Percentiles rank a stretch among this genome's conserved stretches.
Evolutionary conservation across 2,329 filamentous ascomycete species (phyloP).

Genomic region (Fusarium palustre): DNA sequence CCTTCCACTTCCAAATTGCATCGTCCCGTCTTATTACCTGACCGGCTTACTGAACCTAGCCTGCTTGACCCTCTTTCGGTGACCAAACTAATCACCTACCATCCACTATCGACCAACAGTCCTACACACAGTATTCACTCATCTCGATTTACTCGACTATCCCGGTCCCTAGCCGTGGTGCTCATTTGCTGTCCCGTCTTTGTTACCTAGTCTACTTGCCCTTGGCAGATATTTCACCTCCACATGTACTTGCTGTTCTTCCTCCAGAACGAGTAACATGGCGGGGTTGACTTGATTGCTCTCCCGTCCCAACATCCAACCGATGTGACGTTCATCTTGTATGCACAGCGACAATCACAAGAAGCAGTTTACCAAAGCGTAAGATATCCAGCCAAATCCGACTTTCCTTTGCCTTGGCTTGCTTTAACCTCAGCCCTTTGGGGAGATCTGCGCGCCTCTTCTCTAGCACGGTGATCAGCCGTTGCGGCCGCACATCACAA

Average conservation of each 20-base stretch:
- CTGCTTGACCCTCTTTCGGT: constrained; percentile 1
- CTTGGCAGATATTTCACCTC: constrained; percentile 14
- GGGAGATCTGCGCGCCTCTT: constrained; percentile 10
- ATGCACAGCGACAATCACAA: constrained; percentile 6
- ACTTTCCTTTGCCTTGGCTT: constrained; percentile 5
- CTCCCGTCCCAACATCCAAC: constrained; percentile 25
- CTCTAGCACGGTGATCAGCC: constrained; percentile 14
- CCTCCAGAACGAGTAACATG: constrained; percentile 5
- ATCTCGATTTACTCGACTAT: constrained; percentile 26
- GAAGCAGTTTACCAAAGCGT: constrained; percentile 2
- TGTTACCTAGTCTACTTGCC: constrained; percentile 6
- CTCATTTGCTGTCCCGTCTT: constrained; percentile 18
- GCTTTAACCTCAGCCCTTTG: constrained; percentile 19
- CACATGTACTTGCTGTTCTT: constrained; percentile 8
- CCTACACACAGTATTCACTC: neutral
- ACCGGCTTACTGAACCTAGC: constrained; percentile 2
- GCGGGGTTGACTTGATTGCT: constrained; percentile 28
- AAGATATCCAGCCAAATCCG: constrained; percentile 11
- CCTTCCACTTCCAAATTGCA: neutral
- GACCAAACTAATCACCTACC: constrained; percentile 15
- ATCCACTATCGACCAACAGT: neutral
- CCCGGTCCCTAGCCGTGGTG: constrained; percentile 1
- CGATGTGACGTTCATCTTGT: constrained; percentile 25
- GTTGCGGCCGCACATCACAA: constrained; percentile 12
- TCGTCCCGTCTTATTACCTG: constrained; percentile 4